A percentile compares a stretch with the other conserved stretches of the same genome.
These are phyloP conservation scores for Plasmodium cynomolgi DNA, from an alignment of 169 alveolate species.

Conservation along the genomic window DNA sequence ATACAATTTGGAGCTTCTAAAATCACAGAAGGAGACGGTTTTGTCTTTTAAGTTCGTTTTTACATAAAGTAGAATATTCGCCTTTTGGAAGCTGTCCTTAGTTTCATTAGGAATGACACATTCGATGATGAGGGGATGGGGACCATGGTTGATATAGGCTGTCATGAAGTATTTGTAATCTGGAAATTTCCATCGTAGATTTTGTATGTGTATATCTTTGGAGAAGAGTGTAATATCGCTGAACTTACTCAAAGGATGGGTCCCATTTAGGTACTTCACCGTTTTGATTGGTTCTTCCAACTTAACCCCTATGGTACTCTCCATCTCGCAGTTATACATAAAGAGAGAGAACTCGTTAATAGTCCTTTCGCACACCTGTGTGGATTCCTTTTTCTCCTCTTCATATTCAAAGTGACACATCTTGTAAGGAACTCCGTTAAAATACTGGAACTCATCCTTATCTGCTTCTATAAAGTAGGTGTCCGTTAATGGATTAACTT, in stretches of 20 bases:
- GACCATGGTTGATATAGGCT: conserved; percentile 38
- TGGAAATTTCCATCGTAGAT: not conserved
- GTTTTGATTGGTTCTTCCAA: conserved; percentile 10
- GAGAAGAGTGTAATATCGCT: conserved; percentile 8
- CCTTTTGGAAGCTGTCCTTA: not conserved
- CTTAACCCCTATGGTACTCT: no score
- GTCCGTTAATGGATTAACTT: not conserved
- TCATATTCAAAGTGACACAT: conserved; percentile 32
- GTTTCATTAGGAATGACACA: conserved; percentile 13
- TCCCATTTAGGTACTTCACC: conserved; percentile 2
- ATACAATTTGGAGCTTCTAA: conserved; percentile 4
- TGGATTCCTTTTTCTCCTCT: not conserved
- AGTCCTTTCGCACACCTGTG: conserved; percentile 61
- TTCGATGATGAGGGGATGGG: conserved; percentile 40
- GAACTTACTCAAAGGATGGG: conserved; percentile 1
- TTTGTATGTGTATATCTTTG: conserved; percentile 22
- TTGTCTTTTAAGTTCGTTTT: conserved; percentile 9
- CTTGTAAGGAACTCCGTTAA: conserved; percentile 37
- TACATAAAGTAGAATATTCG: conserved; percentile 7
- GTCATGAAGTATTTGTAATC: conserved; percentile 34
- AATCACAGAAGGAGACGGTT: conserved; percentile 35
- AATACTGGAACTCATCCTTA: not conserved
- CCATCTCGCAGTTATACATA: conserved; percentile 24
- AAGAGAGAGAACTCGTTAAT: conserved; percentile 41
- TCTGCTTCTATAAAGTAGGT: conserved; percentile 12